These are phyloP conservation scores for Boletus coccyginus DNA, from an alignment of 768 basidiomycete genomes.

Conservation along the genomic window DNA sequence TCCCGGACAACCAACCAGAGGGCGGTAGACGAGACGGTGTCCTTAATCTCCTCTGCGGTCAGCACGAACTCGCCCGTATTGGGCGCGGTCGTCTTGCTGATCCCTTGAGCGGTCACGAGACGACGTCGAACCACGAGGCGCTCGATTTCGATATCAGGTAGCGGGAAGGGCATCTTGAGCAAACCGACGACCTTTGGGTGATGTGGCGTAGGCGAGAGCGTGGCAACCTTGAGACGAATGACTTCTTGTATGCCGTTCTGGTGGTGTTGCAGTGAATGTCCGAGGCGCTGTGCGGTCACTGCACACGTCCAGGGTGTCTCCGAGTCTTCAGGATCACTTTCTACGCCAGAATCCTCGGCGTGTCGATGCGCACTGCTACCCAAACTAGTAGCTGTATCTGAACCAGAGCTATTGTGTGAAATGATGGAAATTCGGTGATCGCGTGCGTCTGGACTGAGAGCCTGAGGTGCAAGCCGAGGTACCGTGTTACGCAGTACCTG, in stretches of 20 bases:
- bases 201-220: constrained; percentile 88
- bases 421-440: constrained; percentile 39
- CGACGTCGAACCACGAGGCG: constrained; percentile 52
- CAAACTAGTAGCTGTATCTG: constrained; percentile 28
- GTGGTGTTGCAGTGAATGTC: constrained; percentile 8
- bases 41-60: constrained; percentile 92
- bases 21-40: constrained; percentile 82
- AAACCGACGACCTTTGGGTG: constrained; percentile 93
- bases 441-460: constrained; percentile 6
- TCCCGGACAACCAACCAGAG: constrained; percentile 92
- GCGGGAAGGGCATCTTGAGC: constrained; percentile 86
- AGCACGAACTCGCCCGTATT: constrained; percentile 46
- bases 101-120: constrained; percentile 31
- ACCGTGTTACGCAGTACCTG: constrained; percentile 4
- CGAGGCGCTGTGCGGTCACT: constrained; percentile 58
- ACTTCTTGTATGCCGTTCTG: constrained; percentile 6
- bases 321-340: constrained; percentile 93
- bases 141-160: constrained; percentile 79
- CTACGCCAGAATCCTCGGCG: constrained; percentile 57
- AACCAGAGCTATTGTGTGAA: constrained; percentile 40
- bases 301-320: constrained; percentile 96
- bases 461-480: constrained; percentile 8
- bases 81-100: constrained; percentile 23
- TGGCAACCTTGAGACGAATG: constrained; percentile 66
- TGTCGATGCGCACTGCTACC: constrained; percentile 18